These are phyloP conservation scores for Castanopsis chinensis DNA, from an alignment of 306 rosid species.

Conservation along the genomic window DNA sequence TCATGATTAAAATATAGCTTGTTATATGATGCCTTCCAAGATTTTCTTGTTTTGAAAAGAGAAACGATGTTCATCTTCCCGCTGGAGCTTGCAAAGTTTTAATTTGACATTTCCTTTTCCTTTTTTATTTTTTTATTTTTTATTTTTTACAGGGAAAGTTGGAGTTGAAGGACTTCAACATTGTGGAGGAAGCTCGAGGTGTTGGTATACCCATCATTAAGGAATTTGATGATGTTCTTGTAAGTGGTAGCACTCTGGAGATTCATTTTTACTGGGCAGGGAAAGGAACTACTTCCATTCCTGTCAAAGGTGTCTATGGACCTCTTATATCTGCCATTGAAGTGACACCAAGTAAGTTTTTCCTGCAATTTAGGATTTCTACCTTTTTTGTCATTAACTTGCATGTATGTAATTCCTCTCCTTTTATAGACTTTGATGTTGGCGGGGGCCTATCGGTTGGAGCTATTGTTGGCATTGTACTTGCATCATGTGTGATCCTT, in stretches of 20 bases:
- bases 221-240: conserved; percentile 40
- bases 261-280: conserved; percentile 77
- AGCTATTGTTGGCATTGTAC: conserved; percentile 65
- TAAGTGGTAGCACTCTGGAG: conserved; percentile 56
- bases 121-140: background rate
- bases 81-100: conserved; percentile 6
- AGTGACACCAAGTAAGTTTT: conserved; percentile 59
- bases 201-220: conserved; percentile 38
- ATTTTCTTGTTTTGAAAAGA: background rate
- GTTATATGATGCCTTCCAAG: background rate
- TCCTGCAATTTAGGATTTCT: background rate
- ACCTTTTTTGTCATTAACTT: background rate
- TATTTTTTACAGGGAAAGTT: conserved; percentile 41
- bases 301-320: conserved; percentile 67
- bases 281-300: conserved; percentile 74
- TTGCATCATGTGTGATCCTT: conserved; percentile 34
- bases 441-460: conserved; percentile 48
- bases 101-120: background rate
- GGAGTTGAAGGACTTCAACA: conserved; percentile 53
- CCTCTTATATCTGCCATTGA: conserved; percentile 82
- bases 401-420: background rate
- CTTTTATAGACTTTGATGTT: conserved; percentile 44
- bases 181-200: conserved; percentile 58
- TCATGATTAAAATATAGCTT: background rate
- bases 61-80: background rate